Conservation (phyloP, 768 basidiomycete species). For the Podaxis carcinomalis region DNA sequence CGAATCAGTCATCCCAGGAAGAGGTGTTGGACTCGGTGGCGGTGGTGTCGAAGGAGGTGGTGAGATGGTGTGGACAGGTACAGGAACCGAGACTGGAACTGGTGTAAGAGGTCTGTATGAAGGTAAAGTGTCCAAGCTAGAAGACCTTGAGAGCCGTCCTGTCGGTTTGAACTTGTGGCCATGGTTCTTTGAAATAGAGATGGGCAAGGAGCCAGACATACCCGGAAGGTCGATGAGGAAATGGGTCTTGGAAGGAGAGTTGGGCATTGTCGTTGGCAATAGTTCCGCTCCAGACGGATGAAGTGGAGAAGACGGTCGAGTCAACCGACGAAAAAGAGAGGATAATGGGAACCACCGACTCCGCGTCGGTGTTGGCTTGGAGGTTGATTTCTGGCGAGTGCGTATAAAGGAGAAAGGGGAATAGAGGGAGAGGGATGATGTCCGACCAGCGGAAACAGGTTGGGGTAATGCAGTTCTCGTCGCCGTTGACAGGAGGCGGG, state of each 20-base stretch:
- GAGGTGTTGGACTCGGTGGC: not conserved
- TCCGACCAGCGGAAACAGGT: slow-evolving; percentile 10
- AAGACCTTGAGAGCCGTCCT: not conserved
- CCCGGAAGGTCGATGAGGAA: slow-evolving; percentile 4
- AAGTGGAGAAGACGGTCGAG: slow-evolving; percentile 6
- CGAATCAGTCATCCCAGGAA: not conserved
- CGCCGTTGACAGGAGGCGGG: not conserved
- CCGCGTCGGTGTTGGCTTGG: not conserved
- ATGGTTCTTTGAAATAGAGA: not conserved
- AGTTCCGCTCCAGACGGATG: slow-evolving; percentile 6
- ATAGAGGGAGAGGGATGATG: slow-evolving; percentile 5
- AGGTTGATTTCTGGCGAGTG: not conserved
- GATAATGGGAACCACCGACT: slow-evolving; percentile 7
- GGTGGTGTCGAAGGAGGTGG: slow-evolving; percentile 4
- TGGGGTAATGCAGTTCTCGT: not conserved
- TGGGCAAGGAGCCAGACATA: not conserved
- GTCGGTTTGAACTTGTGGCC: not conserved
- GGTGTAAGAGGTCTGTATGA: slow-evolving; percentile 7
- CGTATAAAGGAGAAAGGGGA: slow-evolving; percentile 4
- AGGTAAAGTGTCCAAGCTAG: slow-evolving; percentile 8
- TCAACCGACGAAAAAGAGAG: slow-evolving; percentile 2
- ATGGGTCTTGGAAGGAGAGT: not conserved
- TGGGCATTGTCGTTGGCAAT: slow-evolving; percentile 5
- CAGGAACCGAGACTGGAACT: slow-evolving; percentile 4
- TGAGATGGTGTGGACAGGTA: not conserved